These are phyloP conservation scores for Macrolepiota fuliginosa DNA, from an alignment of 768 basidiomycete species.

Conservation along the genomic window DNA sequence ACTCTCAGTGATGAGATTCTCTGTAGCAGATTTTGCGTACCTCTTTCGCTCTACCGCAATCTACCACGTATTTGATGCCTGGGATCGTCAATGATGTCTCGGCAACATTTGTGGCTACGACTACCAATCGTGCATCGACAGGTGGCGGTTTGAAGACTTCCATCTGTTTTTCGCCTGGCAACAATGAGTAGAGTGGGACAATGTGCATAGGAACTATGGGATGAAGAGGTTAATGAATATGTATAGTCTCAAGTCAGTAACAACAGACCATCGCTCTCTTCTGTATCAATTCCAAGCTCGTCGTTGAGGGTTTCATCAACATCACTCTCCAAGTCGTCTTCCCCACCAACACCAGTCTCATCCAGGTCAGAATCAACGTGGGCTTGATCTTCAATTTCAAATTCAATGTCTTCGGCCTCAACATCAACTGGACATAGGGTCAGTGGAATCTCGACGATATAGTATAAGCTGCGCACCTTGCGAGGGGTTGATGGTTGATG, in stretches of 20 bases:
- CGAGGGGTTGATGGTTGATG: constrained; percentile 34
- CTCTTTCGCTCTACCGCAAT: constrained; percentile 94
- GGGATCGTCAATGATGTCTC: constrained; percentile 98
- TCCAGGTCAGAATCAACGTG: constrained; percentile 54
- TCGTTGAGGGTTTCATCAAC: constrained; percentile 57
- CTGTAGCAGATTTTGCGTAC: constrained; percentile 31
- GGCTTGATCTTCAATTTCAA: constrained; percentile 38
- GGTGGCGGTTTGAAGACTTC: constrained; percentile 87
- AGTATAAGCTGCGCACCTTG: constrained; percentile 39
- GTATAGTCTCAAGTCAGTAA: constrained; percentile 8
- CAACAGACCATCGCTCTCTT: constrained; percentile 63
- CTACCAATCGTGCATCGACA: constrained; percentile 76
- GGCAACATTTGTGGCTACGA: constrained; percentile 94
- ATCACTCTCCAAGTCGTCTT: constrained; percentile 74
- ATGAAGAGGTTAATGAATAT: neutral
- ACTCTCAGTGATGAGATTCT: neutral
- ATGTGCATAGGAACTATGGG: constrained; percentile 86
- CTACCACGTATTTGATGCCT: constrained; percentile 96
- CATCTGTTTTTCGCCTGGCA: constrained; percentile 95
- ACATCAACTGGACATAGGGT: constrained; percentile 50
- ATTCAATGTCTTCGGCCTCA: constrained; percentile 65
- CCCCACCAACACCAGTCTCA: constrained; percentile 66
- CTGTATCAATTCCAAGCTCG: constrained; percentile 54
- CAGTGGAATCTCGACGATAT: neutral
- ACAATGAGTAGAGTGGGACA: constrained; percentile 88